A percentile compares a stretch with the other conserved stretches of the same genome.
phyloP scores from a whole-genome alignment of 345 rosid species.

The Citrus sp. region DNA sequence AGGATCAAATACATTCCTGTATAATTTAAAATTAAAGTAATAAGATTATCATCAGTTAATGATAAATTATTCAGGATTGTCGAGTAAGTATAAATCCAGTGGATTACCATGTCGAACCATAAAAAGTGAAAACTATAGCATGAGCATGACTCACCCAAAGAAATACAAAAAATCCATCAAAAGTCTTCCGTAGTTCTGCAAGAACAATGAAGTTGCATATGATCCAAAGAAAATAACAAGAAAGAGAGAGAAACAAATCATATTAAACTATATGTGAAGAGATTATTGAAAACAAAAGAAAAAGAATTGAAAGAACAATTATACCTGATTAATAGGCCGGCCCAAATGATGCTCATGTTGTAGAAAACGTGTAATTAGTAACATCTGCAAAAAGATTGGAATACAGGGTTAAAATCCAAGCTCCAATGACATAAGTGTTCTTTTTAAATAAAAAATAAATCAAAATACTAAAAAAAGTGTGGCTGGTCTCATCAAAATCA shows the following conservation, averaged over 20 bases:
- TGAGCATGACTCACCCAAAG: constrained; percentile 71
- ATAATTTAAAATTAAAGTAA: constrained; percentile 17
- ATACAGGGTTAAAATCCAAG: constrained; percentile 8
- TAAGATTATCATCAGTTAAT: neutral
- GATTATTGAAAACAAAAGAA: neutral
- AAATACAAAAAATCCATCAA: constrained; percentile 98
- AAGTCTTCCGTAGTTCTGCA: constrained; percentile 91
- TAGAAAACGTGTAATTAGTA: constrained; percentile 83
- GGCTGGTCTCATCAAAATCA: neutral
- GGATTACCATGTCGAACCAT: constrained; percentile 3
- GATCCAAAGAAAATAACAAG: neutral
- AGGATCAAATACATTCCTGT: constrained; percentile 97
- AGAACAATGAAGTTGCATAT: constrained; percentile 15
- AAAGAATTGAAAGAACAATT: constrained; percentile 4
- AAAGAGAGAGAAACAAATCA: neutral
- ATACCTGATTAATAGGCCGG: constrained; percentile 78
- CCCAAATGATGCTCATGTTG: constrained; percentile 98
- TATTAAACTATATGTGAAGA: neutral
- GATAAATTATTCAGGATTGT: neutral
- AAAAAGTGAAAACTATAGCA: constrained; percentile 13
- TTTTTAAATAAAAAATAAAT: neutral
- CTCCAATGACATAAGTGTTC: neutral
- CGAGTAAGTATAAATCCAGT: constrained; percentile 1
- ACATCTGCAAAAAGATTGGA: constrained; percentile 44
- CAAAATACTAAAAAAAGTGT: neutral